Conservation (phyloP, 805 yeast species). For the Saccharomyces kudriavzevii region DNA sequence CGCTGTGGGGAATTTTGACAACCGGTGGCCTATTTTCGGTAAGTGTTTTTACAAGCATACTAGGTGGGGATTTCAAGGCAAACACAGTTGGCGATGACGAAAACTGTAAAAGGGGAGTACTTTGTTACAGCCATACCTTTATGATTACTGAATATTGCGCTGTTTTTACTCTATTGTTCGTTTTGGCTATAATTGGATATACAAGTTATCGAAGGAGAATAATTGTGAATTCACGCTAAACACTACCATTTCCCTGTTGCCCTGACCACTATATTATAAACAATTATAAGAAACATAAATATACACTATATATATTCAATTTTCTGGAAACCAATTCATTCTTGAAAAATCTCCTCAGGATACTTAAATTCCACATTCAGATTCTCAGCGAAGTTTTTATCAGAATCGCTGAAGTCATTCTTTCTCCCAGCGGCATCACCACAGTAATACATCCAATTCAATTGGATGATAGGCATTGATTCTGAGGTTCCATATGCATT, state of each 20-base stretch:
- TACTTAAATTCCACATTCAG: conserved; percentile 46
- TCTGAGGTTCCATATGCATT: conserved; percentile 2
- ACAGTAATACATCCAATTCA: conserved; percentile 40
- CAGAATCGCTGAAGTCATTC: conserved; percentile 75
- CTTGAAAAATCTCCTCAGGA: conserved; percentile 61
- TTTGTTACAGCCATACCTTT: conserved; percentile 43
- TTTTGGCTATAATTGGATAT: conserved; percentile 15
- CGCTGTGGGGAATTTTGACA: conserved; percentile 68
- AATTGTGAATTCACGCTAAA: neutral
- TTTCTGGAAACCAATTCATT: neutral
- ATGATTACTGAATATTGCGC: conserved; percentile 22
- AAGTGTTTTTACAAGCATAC: conserved; percentile 43
- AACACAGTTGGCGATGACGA: conserved; percentile 36
- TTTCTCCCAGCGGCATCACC: conserved; percentile 95
- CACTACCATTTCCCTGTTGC: neutral
- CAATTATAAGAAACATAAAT: neutral
- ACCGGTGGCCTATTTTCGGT: conserved; percentile 59
- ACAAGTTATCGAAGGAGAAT: conserved; percentile 4
- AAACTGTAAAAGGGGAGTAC: conserved; percentile 37
- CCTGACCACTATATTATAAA: neutral
- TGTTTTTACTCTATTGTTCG: conserved; percentile 11
- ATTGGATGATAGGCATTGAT: neutral
- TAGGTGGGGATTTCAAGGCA: conserved; percentile 47
- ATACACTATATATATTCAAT: neutral
- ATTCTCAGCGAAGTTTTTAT: conserved; percentile 56